Conservation (phyloP, 2,329 filamentous ascomycete genomes). For the Paraconiothyrium sp. region DNA sequence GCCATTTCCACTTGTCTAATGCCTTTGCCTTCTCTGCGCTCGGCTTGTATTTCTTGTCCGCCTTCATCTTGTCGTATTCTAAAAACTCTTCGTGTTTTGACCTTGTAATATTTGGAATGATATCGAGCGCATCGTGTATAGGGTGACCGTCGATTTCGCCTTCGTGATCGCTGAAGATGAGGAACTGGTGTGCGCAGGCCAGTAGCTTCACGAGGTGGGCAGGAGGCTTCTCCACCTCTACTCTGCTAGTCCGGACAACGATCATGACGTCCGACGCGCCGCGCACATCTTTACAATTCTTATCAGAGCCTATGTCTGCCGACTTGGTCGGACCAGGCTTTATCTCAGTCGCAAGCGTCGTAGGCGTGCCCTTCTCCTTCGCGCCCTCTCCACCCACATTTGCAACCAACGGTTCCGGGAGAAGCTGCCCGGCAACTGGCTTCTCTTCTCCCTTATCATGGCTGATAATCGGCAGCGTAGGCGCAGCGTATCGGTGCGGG, state of each 20-base stretch:
- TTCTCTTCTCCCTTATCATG: constrained; percentile 34
- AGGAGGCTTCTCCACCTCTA: constrained; percentile 65
- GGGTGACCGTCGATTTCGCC: constrained; percentile 61
- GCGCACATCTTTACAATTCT: constrained; percentile 36
- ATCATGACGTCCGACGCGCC: constrained; percentile 63
- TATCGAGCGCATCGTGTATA: constrained; percentile 61
- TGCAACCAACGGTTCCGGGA: constrained; percentile 28
- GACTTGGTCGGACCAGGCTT: constrained; percentile 7
- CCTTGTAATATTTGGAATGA: constrained; percentile 48
- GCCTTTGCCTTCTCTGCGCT: constrained; percentile 56
- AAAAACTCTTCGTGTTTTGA: constrained; percentile 59
- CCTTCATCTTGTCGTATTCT: constrained; percentile 60
- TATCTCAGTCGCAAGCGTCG: constrained; percentile 22
- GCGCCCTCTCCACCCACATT: not conserved
- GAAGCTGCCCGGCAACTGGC: constrained; percentile 29
- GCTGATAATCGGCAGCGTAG: constrained; percentile 34
- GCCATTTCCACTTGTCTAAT: constrained; percentile 68
- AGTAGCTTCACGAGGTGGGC: constrained; percentile 64
- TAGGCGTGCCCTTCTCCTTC: constrained; percentile 14
- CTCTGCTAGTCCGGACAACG: constrained; percentile 67
- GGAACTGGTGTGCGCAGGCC: constrained; percentile 63
- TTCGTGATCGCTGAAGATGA: constrained; percentile 68
- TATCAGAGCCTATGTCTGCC: constrained; percentile 13
- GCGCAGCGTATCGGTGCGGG: constrained; percentile 29
- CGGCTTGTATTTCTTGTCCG: constrained; percentile 54